Conservation (phyloP, 176 grass and related monocot species). For the Cenchrus americanus region DNA sequence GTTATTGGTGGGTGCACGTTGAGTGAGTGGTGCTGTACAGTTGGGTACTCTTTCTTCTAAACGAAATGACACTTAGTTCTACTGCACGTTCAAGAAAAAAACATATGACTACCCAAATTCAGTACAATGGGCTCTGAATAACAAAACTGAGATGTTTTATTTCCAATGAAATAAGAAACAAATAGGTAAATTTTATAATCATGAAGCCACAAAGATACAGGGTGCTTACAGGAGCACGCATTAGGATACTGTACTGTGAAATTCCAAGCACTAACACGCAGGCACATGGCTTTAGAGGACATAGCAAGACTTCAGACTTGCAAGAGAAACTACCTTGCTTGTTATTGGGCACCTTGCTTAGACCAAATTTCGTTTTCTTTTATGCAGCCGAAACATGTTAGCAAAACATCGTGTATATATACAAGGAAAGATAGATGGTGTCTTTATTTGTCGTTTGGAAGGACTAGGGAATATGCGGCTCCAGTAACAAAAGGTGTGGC, state of each 20-base stretch:
- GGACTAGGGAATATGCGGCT: not conserved
- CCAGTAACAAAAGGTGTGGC: not conserved
- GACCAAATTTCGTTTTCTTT: conserved; percentile 3
- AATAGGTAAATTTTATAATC: not conserved
- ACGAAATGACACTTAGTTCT: not conserved
- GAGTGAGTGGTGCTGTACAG: not conserved
- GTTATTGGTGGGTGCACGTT: not conserved
- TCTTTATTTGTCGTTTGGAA: conserved; percentile 30
- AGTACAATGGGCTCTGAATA: not conserved
- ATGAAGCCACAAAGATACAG: not conserved
- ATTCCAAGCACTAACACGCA: not conserved
- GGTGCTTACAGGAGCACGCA: not conserved
- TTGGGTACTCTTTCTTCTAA: not conserved
- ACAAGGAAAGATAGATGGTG: not conserved
- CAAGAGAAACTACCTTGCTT: conserved; percentile 9
- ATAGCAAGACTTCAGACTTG: not conserved
- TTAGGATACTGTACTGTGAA: not conserved
- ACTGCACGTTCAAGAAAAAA: not conserved
- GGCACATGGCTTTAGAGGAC: not conserved
- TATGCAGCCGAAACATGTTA: conserved; percentile 31
- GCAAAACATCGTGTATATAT: not conserved
- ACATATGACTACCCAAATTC: not conserved
- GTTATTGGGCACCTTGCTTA: conserved; percentile 12
- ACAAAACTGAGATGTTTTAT: not conserved
- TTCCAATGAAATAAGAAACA: not conserved